phyloP scores from a whole-genome alignment of 1,284 basidiomycete genomes.

The Marasmius tenuissimus region DNA sequence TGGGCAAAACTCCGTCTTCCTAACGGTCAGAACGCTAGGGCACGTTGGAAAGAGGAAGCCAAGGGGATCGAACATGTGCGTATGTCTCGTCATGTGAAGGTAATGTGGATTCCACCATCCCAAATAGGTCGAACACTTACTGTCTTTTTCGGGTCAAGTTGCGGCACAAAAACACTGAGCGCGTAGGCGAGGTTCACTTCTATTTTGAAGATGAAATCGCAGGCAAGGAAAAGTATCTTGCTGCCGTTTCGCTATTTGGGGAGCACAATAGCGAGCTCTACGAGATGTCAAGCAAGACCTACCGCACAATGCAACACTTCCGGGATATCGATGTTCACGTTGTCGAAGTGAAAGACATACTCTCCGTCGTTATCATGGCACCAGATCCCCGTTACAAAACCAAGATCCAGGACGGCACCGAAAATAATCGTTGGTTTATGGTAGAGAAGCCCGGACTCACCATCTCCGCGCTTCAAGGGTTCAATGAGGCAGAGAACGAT shows the following conservation, averaged over 20 bases:
- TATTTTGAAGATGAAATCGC: not conserved
- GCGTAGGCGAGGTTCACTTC: conserved; percentile 12
- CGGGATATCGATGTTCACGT: too few species aligned
- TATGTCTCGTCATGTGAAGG: conserved; percentile 24
- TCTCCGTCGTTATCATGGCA: too few species aligned
- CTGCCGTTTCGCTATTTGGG: conserved; percentile 12
- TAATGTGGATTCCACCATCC: not conserved
- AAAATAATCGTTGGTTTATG: too few species aligned
- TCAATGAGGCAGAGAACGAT: not conserved
- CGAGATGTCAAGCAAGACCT: too few species aligned
- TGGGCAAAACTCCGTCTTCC: conserved; percentile 28
- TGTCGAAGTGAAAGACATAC: too few species aligned
- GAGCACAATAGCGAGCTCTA: conserved; percentile 7
- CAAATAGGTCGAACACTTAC: too few species aligned
- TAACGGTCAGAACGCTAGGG: conserved; percentile 27
- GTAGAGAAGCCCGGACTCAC: conserved; percentile 13
- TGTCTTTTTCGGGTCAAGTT: too few species aligned
- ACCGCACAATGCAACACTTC: too few species aligned
- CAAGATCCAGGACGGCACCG: too few species aligned
- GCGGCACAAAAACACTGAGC: too few species aligned
- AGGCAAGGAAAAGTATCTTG: not conserved
- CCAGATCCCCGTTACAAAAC: too few species aligned
- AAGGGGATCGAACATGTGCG: conserved; percentile 9
- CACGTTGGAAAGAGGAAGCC: conserved; percentile 22
- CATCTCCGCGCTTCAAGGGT: not conserved